These are phyloP conservation scores for Pyrus bretschneideri DNA, from an alignment of 306 rosid species.

Conservation along the genomic window DNA sequence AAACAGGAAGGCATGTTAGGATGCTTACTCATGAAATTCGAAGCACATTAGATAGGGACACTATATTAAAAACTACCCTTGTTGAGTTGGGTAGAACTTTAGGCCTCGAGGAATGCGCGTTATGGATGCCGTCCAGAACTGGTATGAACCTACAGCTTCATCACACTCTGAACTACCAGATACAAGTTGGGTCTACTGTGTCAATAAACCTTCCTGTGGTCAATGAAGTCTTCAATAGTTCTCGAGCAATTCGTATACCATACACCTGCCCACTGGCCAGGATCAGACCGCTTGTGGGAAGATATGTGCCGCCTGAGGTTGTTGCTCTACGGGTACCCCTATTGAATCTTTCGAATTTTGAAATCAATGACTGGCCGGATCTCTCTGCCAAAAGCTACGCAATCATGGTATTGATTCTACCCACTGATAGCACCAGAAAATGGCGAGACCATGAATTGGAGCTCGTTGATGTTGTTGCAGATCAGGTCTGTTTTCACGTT, in stretches of 20 bases:
- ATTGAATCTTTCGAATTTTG: slow-evolving; percentile 70
- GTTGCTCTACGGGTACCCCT: slow-evolving; percentile 93
- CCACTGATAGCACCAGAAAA: slow-evolving; percentile 65
- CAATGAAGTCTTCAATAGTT: slow-evolving; percentile 64
- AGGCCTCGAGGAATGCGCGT: slow-evolving; percentile 75
- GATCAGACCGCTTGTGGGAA: slow-evolving; percentile 66
- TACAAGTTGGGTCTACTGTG: slow-evolving; percentile 67
- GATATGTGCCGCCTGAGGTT: slow-evolving; percentile 69
- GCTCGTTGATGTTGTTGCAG: slow-evolving; percentile 86
- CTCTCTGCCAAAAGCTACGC: slow-evolving; percentile 67
- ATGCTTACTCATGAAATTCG: slow-evolving; percentile 96
- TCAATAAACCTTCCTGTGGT: slow-evolving; percentile 59
- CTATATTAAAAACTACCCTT: slow-evolving; percentile 85
- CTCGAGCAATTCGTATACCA: slow-evolving; percentile 61
- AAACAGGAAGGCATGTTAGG: slow-evolving; percentile 90
- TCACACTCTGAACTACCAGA: slow-evolving; percentile 59
- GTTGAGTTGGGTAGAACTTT: slow-evolving; percentile 89
- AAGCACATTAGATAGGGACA: slow-evolving; percentile 83
- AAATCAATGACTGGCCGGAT: slow-evolving; percentile 79
- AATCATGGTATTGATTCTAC: slow-evolving; percentile 90
- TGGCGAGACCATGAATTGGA: slow-evolving; percentile 96
- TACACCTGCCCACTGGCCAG: slow-evolving; percentile 65
- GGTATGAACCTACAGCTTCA: slow-evolving; percentile 70
- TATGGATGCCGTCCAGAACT: slow-evolving; percentile 89
- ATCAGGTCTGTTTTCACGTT: slow-evolving; percentile 56